Evolutionary conservation across 2,329 filamentous ascomycete species (phyloP), one percentile per base, ranked within the genome.

Genomic region (Botrytis medusae): DNA sequence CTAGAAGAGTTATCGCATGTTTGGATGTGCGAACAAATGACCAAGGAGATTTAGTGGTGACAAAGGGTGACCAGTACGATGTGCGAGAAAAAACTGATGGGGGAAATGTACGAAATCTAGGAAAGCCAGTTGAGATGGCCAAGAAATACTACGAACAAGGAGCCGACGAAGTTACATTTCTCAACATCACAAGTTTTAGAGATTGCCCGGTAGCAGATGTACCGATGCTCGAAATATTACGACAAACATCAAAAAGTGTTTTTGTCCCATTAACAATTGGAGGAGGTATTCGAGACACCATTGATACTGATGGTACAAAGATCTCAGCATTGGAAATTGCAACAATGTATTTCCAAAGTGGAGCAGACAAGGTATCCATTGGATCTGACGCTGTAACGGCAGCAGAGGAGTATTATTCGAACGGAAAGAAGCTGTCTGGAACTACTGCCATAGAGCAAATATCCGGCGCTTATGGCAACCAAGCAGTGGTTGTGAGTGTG

Each of bases 21-120:
- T 90, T 99, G 42, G 96, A 99, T 81, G 96, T 99, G 69, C 92
- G 96, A 61, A 90, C 95, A 71, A 99, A 99, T 82, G 96, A 99
- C 82, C 87, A 92, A 74, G 96, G 96, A 48, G 96, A 99, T 82
- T 87, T 99, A 16, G 96, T 99, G 0, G 96, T 99, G 54, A 99
- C 96, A 22, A 99, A 99, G 83, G 96, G 96, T 73, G 96, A 99
- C 83, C 95, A 98, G 83, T 99, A 99, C 84, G 96, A 99, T 80
- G 96, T 99, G 10, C 93, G 96, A 46, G 96, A 98, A 80, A 98
- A 98, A 83, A 85, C 86, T 34, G 86, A 84, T 22, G 85, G 86
- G 73, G 86, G 88, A 72, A 85, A 88, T 77, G 95, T 99, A 51
- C 91, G 96, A 76, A 99, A 99, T 82, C 87, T 99, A 5, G 96